Percentiles rank a stretch among this genome's conserved stretches.
These are phyloP conservation scores for Neotropicomus parvogracilis DNA, from an alignment of 1,284 basidiomycete species.

Conservation along the genomic window DNA sequence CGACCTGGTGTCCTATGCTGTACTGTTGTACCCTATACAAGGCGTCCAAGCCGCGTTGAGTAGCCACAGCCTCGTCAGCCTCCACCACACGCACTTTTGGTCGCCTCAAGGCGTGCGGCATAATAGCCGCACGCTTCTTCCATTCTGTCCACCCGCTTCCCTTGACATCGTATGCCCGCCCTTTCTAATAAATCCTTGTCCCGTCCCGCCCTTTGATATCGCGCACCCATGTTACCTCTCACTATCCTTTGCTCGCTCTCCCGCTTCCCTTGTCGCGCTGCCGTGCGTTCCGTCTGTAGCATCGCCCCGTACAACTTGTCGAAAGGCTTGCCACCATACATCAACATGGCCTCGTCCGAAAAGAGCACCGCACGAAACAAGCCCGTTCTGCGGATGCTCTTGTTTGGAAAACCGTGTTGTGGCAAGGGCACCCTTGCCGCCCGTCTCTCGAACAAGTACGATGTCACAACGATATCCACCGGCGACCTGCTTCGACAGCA, in stretches of 20 bases:
- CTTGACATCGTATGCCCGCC: not conserved
- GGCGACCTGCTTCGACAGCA: slow-evolving; percentile 82
- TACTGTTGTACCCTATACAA: slow-evolving; percentile 15
- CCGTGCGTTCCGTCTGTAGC: slow-evolving; percentile 18
- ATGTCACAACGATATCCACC: slow-evolving; percentile 69
- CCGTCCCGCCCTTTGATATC: no score
- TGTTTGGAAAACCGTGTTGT: slow-evolving; percentile 79
- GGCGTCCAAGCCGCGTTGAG: no score
- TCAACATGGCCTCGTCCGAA: slow-evolving; percentile 18
- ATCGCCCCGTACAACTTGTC: slow-evolving; percentile 19
- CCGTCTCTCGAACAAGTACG: slow-evolving; percentile 67
- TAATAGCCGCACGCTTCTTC: slow-evolving; percentile 9
- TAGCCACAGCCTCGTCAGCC: slow-evolving; percentile 13
- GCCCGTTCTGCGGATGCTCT: slow-evolving; percentile 59
- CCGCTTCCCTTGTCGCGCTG: not conserved
- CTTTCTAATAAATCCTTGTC: no score
- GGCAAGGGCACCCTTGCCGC: slow-evolving; percentile 77
- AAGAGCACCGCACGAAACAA: slow-evolving; percentile 8
- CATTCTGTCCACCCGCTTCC: slow-evolving; percentile 3
- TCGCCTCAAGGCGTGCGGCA: slow-evolving; percentile 25
- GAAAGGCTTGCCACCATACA: slow-evolving; percentile 20
- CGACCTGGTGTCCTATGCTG: slow-evolving; percentile 11
- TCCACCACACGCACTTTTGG: slow-evolving; percentile 11
- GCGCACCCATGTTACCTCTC: slow-evolving; percentile 14
- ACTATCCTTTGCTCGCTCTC: not conserved